Base-by-base conservation (phyloP, 2,329 filamentous ascomycete species). In the Neonectria hederae region DNA sequence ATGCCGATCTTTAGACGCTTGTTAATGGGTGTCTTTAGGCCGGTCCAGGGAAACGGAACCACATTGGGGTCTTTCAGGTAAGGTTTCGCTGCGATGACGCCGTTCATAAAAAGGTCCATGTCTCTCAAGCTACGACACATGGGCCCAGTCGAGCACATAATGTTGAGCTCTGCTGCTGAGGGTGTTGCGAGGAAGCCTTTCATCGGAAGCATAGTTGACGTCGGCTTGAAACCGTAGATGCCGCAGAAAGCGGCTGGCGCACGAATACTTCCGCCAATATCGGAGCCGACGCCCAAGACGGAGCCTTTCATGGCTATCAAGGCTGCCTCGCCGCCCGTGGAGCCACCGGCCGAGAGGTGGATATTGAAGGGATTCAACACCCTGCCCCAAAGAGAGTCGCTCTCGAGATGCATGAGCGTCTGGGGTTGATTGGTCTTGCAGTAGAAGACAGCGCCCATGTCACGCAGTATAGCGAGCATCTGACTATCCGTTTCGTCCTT, bases 381-480 rank as follows among this genome's bases (percentile, higher is more conserved):
- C 10, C 86, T 83, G 1, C 88, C 88, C 65, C 84, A 87, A 22
- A 89, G 75, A 49, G 89, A 89, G 26, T 84, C 82, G 4, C 81
- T 85, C 71, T 91, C 89, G 43, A 89, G 75, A 9, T 82, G 81
- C 72, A 80, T 82, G 57, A 87, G 75, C 0, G 80, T 81, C 67
- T 88, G 85, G 0, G 90, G 89, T 6, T 91, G 83, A 65, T 90
- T 92, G 0, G 90, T 92, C 76, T 86, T 76, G 46, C 65, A 69
- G 42, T 67, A 75, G 3, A 76, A 57, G 2, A 76, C 66, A 1
- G 89, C 90, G 2, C 90, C 90, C 0, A 87, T 80, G 17, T 79
- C 79, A 40, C 84, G 79, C 10, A 92, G 77, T 1, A 90, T 79
- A 1, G 83, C 80, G 0, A 90, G 83, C 30, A 91, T 80, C 0